Percentiles rank a stretch among this genome's conserved stretches.
These are phyloP conservation scores for Boletus rubescentipes DNA, from an alignment of 768 basidiomycete species.

Conservation along the genomic window DNA sequence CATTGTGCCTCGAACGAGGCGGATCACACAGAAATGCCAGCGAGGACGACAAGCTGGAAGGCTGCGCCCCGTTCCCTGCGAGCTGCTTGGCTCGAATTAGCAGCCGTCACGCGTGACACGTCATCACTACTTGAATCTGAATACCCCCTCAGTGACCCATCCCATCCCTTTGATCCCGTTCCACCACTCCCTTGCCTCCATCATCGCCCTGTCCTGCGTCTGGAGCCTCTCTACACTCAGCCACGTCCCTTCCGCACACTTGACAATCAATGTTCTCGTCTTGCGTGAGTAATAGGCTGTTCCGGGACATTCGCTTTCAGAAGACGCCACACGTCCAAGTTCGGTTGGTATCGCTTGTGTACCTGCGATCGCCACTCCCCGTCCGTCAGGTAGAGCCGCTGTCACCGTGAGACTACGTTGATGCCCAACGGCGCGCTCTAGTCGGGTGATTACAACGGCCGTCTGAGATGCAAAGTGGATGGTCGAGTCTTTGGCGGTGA, in stretches of 20 bases:
- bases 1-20: constrained; percentile 21
- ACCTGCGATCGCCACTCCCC: constrained; percentile 24
- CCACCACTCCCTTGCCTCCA: constrained; percentile 74
- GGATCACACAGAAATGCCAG: constrained; percentile 11
- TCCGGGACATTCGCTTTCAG: constrained; percentile 35
- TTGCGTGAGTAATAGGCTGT: constrained; percentile 43
- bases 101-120: constrained; percentile 19
- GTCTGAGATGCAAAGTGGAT: constrained; percentile 24
- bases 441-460: constrained; percentile 14
- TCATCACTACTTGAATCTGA: constrained; percentile 5
- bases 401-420: constrained; percentile 26
- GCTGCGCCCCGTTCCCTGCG: not conserved
- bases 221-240: constrained; percentile 58
- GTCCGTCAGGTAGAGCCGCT: constrained; percentile 27
- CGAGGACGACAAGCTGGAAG: constrained; percentile 2
- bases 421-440: constrained; percentile 30
- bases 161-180: constrained; percentile 54
- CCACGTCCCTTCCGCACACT: constrained; percentile 52
- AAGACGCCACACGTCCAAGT: not conserved
- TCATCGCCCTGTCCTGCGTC: constrained; percentile 54
- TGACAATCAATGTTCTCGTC: constrained; percentile 45
- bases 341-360: constrained; percentile 12
- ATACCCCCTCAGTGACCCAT: constrained; percentile 19
- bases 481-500: constrained; percentile 15
- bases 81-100: constrained; percentile 8